These are phyloP conservation scores for Blastocladiella emersonii DNA, from an alignment of 371 early-diverging fungal genomes.

Conservation along the genomic window DNA sequence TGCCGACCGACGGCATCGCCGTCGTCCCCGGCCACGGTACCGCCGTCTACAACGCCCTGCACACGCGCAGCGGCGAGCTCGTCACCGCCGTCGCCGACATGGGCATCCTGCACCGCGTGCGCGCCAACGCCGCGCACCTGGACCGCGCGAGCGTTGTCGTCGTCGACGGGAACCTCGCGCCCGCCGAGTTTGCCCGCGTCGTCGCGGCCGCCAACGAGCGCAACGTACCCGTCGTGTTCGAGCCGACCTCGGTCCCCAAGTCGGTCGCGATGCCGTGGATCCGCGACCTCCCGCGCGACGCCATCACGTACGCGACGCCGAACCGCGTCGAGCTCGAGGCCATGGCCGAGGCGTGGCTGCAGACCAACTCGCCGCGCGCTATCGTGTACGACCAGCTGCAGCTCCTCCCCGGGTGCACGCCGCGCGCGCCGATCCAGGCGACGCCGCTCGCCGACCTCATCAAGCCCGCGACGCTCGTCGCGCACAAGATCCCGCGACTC, in stretches of 20 bases:
- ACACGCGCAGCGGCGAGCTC: slow-evolving; percentile 50
- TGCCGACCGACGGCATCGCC: slow-evolving; percentile 26
- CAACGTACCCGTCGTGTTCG: slow-evolving; percentile 53
- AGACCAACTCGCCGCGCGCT: slow-evolving; percentile 5
- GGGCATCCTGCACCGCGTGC: slow-evolving; percentile 36
- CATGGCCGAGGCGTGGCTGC: slow-evolving; percentile 23
- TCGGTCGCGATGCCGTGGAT: slow-evolving; percentile 38
- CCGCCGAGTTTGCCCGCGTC: slow-evolving; percentile 23
- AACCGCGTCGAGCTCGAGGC: slow-evolving; percentile 46
- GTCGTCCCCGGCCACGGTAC: slow-evolving; percentile 17
- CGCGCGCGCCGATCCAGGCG: no score
- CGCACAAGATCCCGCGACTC: slow-evolving; percentile 28
- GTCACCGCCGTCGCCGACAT: slow-evolving; percentile 79
- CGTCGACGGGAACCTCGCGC: slow-evolving; percentile 59
- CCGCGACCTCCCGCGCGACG: slow-evolving; percentile 6
- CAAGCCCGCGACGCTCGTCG: slow-evolving; percentile 17
- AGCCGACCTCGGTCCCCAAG: slow-evolving; percentile 83
- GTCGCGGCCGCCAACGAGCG: slow-evolving; percentile 19
- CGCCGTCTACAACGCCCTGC: slow-evolving; percentile 63
- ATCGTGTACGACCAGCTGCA: slow-evolving; percentile 4
- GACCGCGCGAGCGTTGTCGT: slow-evolving; percentile 32
- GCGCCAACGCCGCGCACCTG: slow-evolving; percentile 17
- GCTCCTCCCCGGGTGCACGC: no score
- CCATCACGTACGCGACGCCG: slow-evolving; percentile 40
- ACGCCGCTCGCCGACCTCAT: no score